phyloP scores from a whole-genome alignment of 257 asterid genomes.

The Vinca minor region DNA sequence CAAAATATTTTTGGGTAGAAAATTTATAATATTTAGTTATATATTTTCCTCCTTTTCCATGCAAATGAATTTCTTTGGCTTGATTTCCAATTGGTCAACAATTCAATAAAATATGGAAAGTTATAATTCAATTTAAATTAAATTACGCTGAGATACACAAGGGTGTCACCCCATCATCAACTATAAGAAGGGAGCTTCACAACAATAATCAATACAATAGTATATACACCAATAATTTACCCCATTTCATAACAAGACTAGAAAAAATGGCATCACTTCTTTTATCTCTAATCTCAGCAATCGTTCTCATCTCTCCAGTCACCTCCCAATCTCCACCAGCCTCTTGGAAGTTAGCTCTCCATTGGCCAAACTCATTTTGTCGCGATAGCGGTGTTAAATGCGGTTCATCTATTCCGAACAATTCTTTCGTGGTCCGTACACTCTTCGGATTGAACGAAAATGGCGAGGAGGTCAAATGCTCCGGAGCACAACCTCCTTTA shows the following conservation, averaged over 20 bases:
- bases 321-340: background rate
- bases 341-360: background rate
- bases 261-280: background rate
- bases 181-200: no score
- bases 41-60: no score
- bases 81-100: no score
- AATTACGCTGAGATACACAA: no score
- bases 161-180: no score
- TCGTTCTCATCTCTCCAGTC: background rate
- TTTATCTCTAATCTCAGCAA: background rate
- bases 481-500: background rate
- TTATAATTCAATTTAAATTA: no score
- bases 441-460: background rate
- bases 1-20: no score
- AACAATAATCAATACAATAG: no score
- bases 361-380: background rate
- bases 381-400: background rate
- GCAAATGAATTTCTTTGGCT: no score
- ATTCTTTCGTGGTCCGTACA: background rate
- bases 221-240: no score
- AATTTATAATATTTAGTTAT: no score
- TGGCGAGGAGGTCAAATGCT: background rate
- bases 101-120: no score
- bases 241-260: background rate
- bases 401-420: background rate